Base-by-base conservation (phyloP, 768 basidiomycete species). In the Lentinus tigrinus region DNA sequence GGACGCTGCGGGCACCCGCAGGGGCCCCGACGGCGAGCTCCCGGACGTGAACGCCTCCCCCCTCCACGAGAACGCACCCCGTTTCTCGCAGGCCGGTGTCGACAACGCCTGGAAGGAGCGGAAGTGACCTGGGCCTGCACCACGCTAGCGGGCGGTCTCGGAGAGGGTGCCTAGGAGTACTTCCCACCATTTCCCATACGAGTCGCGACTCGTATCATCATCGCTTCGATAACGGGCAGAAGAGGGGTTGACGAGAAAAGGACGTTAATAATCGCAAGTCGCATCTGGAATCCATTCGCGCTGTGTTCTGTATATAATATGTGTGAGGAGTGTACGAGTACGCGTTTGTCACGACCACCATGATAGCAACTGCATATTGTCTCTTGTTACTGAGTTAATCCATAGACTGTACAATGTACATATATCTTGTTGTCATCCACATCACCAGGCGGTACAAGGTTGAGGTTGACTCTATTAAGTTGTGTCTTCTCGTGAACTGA, bases 41-140 rank as follows among this genome's bases (percentile, higher is more conserved):
- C 73, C 71, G 14, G 77, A 77, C 44, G 71, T 78, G 61, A 84
- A 83, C 63, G 77, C 80, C 2, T 78, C 73, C 40, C 79, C 79
- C 16, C 75, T 79, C 55, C 73, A 73, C 28, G 64, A 63, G 28
- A 75, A 72, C 50, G 79, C 76, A 19, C 76, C 78, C 67, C 73
- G 71, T 60, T 79, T 75, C 71, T 77, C 77, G 46, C 80, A 74
- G 67, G 71, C 74, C 57, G 83, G 79, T 42, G 66, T 80, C 31
- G 69, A 76, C 60, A 74, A 74, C 50, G 78, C 77, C 52, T 80
- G 79, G 82, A 79, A 80, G 72, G 67, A 69, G 61, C 75, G 81
- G 63, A 83, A 78, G 50, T 65, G 60, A 64, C 39, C 48, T 21
- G 17, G 42, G 6, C 38, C 23, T 8, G 21, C 37, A 19, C 10